Conservation (phyloP, 2,329 filamentous ascomycete genomes). For the Daldinia sp. region DNA sequence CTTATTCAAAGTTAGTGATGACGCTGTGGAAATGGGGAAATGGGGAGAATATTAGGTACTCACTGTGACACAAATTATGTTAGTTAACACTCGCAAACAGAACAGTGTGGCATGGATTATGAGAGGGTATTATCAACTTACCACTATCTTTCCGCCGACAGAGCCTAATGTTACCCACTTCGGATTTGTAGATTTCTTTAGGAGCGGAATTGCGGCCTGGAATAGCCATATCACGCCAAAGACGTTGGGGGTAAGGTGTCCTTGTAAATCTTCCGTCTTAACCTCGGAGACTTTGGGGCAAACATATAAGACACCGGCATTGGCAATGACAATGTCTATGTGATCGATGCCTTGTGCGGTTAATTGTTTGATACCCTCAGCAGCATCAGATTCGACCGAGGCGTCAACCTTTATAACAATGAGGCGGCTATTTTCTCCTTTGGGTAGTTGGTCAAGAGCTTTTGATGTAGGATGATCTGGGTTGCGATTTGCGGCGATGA, state of each 20-base stretch:
- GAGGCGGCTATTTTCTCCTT: slow-evolving; percentile 52
- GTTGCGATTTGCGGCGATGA: slow-evolving; percentile 58
- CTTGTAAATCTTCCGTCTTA: slow-evolving; percentile 53
- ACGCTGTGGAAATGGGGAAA: neutral
- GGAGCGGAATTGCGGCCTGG: slow-evolving; percentile 57
- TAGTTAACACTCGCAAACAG: neutral
- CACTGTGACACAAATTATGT: neutral
- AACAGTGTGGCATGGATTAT: neutral
- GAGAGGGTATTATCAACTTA: neutral
- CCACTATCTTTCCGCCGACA: slow-evolving; percentile 26
- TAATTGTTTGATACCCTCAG: slow-evolving; percentile 51
- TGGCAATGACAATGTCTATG: slow-evolving; percentile 65
- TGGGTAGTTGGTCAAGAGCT: slow-evolving; percentile 54
- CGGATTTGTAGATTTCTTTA: slow-evolving; percentile 48
- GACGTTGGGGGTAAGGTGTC: slow-evolving; percentile 59
- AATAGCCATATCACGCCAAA: slow-evolving; percentile 58
- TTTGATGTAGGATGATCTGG: slow-evolving; percentile 44
- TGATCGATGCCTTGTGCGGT: slow-evolving; percentile 53
- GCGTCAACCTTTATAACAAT: slow-evolving; percentile 60
- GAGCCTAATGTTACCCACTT: slow-evolving; percentile 35
- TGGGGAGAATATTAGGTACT: slow-evolving; percentile 2
- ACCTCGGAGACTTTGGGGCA: slow-evolving; percentile 52
- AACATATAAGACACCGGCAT: slow-evolving; percentile 60
- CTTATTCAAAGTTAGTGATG: slow-evolving; percentile 23
- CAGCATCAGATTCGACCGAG: slow-evolving; percentile 51